These are phyloP conservation scores for Cyclocybe cylindracea DNA, from an alignment of 768 basidiomycete species.

Conservation along the genomic window DNA sequence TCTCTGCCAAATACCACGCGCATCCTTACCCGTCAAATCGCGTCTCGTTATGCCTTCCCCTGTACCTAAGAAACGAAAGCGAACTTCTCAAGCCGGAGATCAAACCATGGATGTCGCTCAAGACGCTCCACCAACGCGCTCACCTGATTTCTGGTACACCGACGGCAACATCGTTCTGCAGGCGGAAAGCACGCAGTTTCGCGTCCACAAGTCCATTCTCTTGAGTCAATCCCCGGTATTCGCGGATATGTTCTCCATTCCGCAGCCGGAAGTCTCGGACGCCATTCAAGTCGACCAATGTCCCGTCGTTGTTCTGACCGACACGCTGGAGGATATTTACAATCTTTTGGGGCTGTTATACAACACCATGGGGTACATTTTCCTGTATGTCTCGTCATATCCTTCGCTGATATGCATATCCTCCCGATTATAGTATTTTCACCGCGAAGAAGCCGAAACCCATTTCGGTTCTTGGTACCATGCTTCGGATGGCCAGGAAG, in stretches of 20 bases:
- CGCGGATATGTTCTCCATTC: constrained; percentile 2
- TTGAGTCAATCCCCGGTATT: constrained; percentile 1
- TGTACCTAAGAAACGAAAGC: too few species aligned
- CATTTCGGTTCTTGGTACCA: background rate
- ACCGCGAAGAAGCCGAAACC: too few species aligned
- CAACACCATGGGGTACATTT: too few species aligned
- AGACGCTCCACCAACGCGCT: background rate
- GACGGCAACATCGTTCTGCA: constrained; percentile 13
- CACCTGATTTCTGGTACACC: constrained; percentile 5
- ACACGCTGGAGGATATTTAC: background rate
- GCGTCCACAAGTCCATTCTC: constrained; percentile 9
- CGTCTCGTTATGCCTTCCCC: too few species aligned
- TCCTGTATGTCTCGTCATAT: too few species aligned
- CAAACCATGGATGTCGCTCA: too few species aligned
- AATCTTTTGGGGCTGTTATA: too few species aligned
- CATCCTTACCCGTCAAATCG: too few species aligned
- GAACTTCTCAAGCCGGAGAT: too few species aligned
- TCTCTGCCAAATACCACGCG: too few species aligned
- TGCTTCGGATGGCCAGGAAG: background rate
- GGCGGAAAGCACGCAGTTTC: constrained; percentile 3
- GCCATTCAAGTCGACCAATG: background rate
- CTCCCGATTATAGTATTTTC: too few species aligned
- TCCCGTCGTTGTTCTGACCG: background rate
- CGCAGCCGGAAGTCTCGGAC: background rate
- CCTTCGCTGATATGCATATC: too few species aligned